Evolutionary conservation across 345 rosid genomes (phyloP), one percentile per base, ranked within the genome.

Genomic region (Boechera stricta): DNA sequence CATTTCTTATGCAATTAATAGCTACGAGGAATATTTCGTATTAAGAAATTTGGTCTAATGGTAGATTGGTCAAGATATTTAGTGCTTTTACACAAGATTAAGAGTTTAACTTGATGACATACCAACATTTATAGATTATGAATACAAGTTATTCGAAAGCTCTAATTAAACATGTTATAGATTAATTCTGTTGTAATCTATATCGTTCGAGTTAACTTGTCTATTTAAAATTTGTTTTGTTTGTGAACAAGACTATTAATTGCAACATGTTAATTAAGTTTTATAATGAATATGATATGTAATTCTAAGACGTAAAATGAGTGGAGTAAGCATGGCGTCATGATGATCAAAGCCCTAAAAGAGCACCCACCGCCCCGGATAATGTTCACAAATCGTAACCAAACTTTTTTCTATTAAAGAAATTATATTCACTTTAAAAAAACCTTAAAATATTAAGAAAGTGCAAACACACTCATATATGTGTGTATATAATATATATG

Each of bases 341-440:
- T 73, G 78, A 74, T 79, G 75, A 79, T 47, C 32, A 61, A 73
- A 79, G 82, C 82, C 82, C 82, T 79, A 79, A 73, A 73, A 68
- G 64, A 68, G 72, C 60, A 73, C 67, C 64, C 71, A 79, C 77
- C 10, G 7, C 49, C 18, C 56, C 26, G 51, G 82, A 79, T 74
- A 73, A 47, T 74, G 67, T 74, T 79, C 64, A 68, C 71, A 67
- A 72, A 68, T 53, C 58, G 69, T 59, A 73, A 73, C 69, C 60
- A 60, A 67, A 62, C 51, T 67, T 59, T 72, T 41, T 35, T 67
- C 61, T 53, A n/a, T 12, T 74, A n/a, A 60, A 62, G 53, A 73
- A 73, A 60, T 45, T 78, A 7, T 65, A 11, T 29, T 61, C 28
- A 54, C 69, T 58, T 78, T 66, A 10, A 49, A 56, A 71, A 67